phyloP scores from a whole-genome alignment of 352 stramenopile genomes.

The Elongisporangium anandrum region DNA sequence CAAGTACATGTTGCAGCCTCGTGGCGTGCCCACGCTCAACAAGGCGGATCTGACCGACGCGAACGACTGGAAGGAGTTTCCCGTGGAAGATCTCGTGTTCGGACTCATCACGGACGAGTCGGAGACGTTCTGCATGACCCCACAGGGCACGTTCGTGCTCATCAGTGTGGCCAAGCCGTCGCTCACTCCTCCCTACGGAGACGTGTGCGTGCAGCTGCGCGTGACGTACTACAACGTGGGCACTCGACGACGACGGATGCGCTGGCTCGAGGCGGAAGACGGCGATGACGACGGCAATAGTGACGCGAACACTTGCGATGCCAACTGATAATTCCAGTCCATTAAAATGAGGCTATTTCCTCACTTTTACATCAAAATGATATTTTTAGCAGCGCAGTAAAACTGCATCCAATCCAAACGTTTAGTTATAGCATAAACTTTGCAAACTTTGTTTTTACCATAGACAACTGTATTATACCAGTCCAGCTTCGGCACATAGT shows the following conservation, averaged over 20 bases:
- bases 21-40: neutral
- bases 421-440: no score
- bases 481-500: no score
- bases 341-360: no score
- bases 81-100: neutral
- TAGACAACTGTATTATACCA: no score
- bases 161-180: neutral
- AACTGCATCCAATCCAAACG: no score
- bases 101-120: neutral
- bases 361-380: no score
- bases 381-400: no score
- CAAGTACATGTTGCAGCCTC: neutral
- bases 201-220: neutral
- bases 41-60: neutral
- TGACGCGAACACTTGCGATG: neutral
- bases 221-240: neutral
- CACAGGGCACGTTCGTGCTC: neutral
- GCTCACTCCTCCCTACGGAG: neutral
- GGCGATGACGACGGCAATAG: neutral
- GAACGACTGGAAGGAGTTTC: neutral
- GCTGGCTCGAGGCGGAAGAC: neutral
- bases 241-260: neutral
- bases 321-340: neutral
- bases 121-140: neutral
- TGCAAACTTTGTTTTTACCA: no score